These are phyloP conservation scores for Wickerhamia fluorescens DNA, from an alignment of 805 yeast genomes.

Conservation along the genomic window DNA sequence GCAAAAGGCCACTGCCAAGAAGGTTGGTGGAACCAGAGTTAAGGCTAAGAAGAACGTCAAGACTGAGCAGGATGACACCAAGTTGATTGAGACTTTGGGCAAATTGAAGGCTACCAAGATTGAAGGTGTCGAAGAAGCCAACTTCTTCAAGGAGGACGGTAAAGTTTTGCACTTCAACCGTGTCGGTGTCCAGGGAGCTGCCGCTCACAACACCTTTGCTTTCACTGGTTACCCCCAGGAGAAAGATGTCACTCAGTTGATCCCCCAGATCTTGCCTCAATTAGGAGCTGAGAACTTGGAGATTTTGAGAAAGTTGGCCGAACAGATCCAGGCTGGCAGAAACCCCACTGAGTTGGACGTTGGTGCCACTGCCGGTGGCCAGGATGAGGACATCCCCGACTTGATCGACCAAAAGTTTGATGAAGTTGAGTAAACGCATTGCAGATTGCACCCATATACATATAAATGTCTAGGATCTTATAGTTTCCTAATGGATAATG, in stretches of 20 bases:
- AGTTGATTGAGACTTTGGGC: constrained; percentile 80
- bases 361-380: constrained; percentile 28
- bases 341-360: constrained; percentile 42
- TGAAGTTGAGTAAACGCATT: constrained; percentile 36
- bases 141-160: constrained; percentile 96
- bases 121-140: constrained; percentile 92
- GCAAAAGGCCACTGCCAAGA: constrained; percentile 74
- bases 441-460: constrained; percentile 1
- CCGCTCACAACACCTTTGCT: constrained; percentile 85
- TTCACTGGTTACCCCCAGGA: constrained; percentile 94
- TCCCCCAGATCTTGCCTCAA: constrained; percentile 92
- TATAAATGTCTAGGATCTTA: no score
- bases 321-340: constrained; percentile 67
- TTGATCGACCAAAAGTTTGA: constrained; percentile 85
- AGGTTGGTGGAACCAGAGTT: constrained; percentile 83
- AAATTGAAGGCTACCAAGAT: constrained; percentile 85
- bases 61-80: constrained; percentile 81
- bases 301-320: constrained; percentile 83
- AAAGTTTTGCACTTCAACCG: constrained; percentile 92
- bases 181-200: constrained; percentile 93
- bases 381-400: constrained; percentile 63
- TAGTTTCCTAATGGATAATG: no score
- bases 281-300: constrained; percentile 93
- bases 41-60: constrained; percentile 73
- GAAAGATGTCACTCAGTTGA: constrained; percentile 83